These are phyloP conservation scores for Grigorovia humatica DNA, from an alignment of 805 yeast genomes.

Conservation along the genomic window DNA sequence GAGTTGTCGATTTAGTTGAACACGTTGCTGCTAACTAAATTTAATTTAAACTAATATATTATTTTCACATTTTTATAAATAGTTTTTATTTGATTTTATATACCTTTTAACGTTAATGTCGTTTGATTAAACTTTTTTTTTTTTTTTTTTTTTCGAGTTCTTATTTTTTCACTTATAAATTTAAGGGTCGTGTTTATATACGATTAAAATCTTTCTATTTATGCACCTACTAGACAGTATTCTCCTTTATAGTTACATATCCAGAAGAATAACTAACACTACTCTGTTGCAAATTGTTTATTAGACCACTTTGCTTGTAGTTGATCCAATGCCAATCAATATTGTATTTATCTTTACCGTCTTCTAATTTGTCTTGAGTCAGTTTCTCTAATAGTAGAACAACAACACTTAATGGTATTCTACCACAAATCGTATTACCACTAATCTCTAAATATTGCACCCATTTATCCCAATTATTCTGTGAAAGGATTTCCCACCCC, in stretches of 20 bases:
- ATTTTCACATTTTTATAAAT: not conserved
- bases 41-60: not conserved
- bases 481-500: slow-evolving; percentile 47
- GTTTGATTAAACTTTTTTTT: not conserved
- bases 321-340: slow-evolving; percentile 58
- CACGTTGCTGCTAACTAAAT: slow-evolving; percentile 37
- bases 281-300: slow-evolving; percentile 40
- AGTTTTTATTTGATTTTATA: not conserved
- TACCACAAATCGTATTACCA: slow-evolving; percentile 90
- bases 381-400: slow-evolving; percentile 35
- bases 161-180: too few species aligned
- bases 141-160: too few species aligned
- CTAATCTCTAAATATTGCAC: slow-evolving; percentile 54
- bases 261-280: slow-evolving; percentile 93
- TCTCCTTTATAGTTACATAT: slow-evolving; percentile 31
- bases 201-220: not conserved
- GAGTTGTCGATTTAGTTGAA: slow-evolving; percentile 63
- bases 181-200: too few species aligned
- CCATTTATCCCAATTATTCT: slow-evolving; percentile 40
- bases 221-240: not conserved
- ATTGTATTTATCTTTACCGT: not conserved
- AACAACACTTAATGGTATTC: slow-evolving; percentile 64
- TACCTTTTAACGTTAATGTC: not conserved
- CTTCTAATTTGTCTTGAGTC: slow-evolving; percentile 2
- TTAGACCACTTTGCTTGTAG: slow-evolving; percentile 67